Percentiles rank a stretch among this genome's conserved stretches.
These are phyloP conservation scores for Cymbopogon flexuosus DNA, from an alignment of 202 grass and related monocot genomes.

Conservation along the genomic window DNA sequence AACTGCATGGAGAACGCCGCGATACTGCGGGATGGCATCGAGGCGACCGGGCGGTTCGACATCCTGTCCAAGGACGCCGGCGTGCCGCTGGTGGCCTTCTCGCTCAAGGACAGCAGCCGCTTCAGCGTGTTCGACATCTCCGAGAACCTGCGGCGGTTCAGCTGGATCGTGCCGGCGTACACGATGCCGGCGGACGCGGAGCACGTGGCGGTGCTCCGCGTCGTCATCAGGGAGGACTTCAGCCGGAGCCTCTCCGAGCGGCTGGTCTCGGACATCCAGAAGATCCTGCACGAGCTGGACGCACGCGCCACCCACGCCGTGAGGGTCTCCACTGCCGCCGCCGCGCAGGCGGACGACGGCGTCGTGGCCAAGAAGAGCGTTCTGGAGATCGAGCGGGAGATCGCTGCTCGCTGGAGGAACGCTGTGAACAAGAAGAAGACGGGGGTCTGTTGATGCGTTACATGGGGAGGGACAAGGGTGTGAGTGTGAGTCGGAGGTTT, in stretches of 20 bases:
- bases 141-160: constrained; percentile 64
- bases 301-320: constrained; percentile 18
- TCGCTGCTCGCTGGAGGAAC: constrained; percentile 28
- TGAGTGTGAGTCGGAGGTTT: background rate
- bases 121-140: constrained; percentile 67
- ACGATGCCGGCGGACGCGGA: constrained; percentile 64
- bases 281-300: constrained; percentile 61
- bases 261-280: constrained; percentile 47
- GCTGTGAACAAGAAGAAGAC: constrained; percentile 40
- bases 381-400: constrained; percentile 38
- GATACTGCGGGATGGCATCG: constrained; percentile 45
- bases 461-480: background rate
- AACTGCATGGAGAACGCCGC: constrained; percentile 61
- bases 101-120: constrained; percentile 53
- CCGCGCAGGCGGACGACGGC: background rate
- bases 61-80: constrained; percentile 68
- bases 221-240: constrained; percentile 90
- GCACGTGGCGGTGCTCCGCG: constrained; percentile 71
- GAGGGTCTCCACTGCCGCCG: background rate
- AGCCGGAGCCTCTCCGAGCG: constrained; percentile 55
- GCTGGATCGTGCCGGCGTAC: constrained; percentile 89
- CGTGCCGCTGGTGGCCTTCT: constrained; percentile 70
- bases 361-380: constrained; percentile 37
- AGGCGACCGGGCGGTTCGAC: constrained; percentile 49
- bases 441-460: constrained; percentile 42